Conservation (phyloP, 306 rosid species). For the Dryas drummondii region DNA sequence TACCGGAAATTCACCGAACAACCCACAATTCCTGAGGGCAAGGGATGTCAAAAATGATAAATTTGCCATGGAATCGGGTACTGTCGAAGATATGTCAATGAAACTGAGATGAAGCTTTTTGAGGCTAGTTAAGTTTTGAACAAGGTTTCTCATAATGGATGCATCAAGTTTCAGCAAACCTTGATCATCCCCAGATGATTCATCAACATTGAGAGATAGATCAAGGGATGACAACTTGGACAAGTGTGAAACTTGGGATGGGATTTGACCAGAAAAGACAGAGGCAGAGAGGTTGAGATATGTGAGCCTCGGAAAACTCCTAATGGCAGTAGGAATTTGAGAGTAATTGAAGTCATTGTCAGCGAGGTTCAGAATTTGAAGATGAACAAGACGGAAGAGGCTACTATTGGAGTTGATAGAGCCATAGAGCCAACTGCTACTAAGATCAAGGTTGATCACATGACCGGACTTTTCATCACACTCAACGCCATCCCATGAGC, state of each 20-base stretch:
- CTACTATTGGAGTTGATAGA: constrained; percentile 5
- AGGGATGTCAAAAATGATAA: constrained; percentile 13
- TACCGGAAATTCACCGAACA: constrained; percentile 33
- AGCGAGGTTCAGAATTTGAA: constrained; percentile 5
- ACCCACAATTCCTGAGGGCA: not conserved
- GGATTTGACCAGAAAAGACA: constrained; percentile 22
- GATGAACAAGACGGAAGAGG: constrained; percentile 25
- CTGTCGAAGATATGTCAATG: constrained; percentile 7
- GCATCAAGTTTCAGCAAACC: not conserved
- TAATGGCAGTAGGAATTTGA: not conserved
- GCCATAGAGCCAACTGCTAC: constrained; percentile 20
- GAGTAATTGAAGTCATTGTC: constrained; percentile 22
- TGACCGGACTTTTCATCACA: constrained; percentile 12
- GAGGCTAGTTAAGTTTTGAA: constrained; percentile 11
- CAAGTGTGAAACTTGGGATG: not conserved
- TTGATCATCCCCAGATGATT: not conserved
- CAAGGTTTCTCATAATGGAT: not conserved
- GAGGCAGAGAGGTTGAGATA: constrained; percentile 3
- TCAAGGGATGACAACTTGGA: constrained; percentile 9
- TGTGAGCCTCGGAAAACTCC: not conserved
- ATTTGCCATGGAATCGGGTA: constrained; percentile 21
- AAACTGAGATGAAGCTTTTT: not conserved
- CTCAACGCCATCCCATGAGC: constrained; percentile 18
- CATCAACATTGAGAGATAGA: not conserved
- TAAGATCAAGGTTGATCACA: constrained; percentile 21